Conservation (phyloP, 169 alveolate genomes). For the Cryptosporidium bovis region DNA sequence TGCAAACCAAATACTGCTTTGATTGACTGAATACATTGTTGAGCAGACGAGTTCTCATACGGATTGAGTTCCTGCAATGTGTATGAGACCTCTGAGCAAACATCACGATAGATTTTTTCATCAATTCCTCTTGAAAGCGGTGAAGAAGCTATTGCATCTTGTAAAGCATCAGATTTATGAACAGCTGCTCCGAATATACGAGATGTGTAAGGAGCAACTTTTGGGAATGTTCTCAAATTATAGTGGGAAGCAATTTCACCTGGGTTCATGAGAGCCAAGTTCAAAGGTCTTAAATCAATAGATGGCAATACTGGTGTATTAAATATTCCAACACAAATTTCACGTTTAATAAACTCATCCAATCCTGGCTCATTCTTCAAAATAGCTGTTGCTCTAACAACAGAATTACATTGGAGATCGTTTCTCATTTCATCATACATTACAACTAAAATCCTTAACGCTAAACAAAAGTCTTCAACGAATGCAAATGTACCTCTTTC, state of each 20-base stretch:
- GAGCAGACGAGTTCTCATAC: slow-evolving; percentile 58
- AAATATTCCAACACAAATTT: slow-evolving; percentile 24
- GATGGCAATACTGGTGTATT: slow-evolving; percentile 67
- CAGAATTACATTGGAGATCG: slow-evolving; percentile 55
- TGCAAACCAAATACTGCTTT: slow-evolving; percentile 69
- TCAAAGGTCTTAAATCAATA: slow-evolving; percentile 65
- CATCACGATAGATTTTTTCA: slow-evolving; percentile 58
- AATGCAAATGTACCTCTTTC: slow-evolving; percentile 42
- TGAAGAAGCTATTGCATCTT: slow-evolving; percentile 63
- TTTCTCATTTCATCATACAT: slow-evolving; percentile 74
- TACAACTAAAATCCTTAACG: slow-evolving; percentile 38
- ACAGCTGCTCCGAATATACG: slow-evolving; percentile 55
- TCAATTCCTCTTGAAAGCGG: slow-evolving; percentile 64
- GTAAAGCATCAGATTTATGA: slow-evolving; percentile 60
- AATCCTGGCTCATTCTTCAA: slow-evolving; percentile 25
- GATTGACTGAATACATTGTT: slow-evolving; percentile 52
- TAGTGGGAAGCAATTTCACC: slow-evolving; percentile 46
- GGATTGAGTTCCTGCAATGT: slow-evolving; percentile 68
- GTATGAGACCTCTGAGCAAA: slow-evolving; percentile 63
- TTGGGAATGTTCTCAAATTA: slow-evolving; percentile 56
- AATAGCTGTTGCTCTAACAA: slow-evolving; percentile 53
- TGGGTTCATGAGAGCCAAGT: slow-evolving; percentile 61
- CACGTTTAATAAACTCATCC: slow-evolving; percentile 52
- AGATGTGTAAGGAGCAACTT: slow-evolving; percentile 66
- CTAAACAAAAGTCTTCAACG: slow-evolving; percentile 51